phyloP scores from a whole-genome alignment of 345 rosid species.

The Arabis hirsuta region DNA sequence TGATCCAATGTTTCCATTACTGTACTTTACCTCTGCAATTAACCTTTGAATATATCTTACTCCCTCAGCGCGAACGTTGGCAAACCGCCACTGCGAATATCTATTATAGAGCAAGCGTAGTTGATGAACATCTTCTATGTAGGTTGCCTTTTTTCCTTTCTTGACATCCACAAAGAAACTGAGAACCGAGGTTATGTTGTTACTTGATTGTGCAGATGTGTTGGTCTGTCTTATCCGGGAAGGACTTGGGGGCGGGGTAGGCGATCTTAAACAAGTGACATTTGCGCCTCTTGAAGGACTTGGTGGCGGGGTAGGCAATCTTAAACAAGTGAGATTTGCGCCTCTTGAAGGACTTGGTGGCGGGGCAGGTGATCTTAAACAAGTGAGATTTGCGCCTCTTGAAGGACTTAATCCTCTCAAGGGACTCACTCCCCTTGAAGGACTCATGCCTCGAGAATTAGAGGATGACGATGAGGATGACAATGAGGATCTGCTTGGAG shows the following conservation, averaged over 20 bases:
- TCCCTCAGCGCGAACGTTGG: conserved; percentile 74
- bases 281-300: conserved; percentile 70
- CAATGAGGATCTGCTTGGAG: conserved; percentile 65
- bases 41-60: conserved; percentile 65
- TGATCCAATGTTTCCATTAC: no score
- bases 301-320: conserved; percentile 16
- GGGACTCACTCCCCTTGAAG: conserved; percentile 57
- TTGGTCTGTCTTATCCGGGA: conserved; percentile 65
- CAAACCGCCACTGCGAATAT: conserved; percentile 86
- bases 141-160: conserved; percentile 66
- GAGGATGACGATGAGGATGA: conserved; percentile 51
- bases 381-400: conserved; percentile 57
- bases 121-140: conserved; percentile 87
- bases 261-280: conserved; percentile 56
- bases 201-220: conserved; percentile 55
- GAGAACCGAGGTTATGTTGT: conserved; percentile 66
- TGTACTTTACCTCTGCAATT: conserved; percentile 85
- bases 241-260: conserved; percentile 77
- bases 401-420: conserved; percentile 74
- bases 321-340: conserved; percentile 49
- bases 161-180: conserved; percentile 83
- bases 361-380: conserved; percentile 33
- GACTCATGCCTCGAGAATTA: conserved; percentile 56
- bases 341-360: conserved; percentile 65
- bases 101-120: conserved; percentile 79